These are phyloP conservation scores for Rubia yunnanensis DNA, from an alignment of 257 asterid species.

Conservation along the genomic window DNA sequence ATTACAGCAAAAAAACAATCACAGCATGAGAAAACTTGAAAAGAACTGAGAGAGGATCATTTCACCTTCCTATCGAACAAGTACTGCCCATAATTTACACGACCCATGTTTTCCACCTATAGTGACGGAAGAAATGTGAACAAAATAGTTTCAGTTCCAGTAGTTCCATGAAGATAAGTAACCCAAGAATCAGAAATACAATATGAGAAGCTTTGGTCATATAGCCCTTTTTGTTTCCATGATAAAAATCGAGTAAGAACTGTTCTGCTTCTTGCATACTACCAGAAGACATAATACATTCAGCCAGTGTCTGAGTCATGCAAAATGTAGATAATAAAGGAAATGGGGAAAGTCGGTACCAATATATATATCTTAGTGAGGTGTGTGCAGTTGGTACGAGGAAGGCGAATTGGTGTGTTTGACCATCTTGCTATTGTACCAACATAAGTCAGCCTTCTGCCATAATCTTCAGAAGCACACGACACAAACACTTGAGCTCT, in stretches of 20 bases:
- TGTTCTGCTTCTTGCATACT: neutral
- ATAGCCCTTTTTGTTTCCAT: neutral
- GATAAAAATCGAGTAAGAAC: neutral
- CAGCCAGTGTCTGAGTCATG: neutral
- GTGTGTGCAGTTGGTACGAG: slow-evolving; percentile 43
- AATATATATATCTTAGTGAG: slow-evolving; percentile 43
- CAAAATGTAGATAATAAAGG: slow-evolving; percentile 1
- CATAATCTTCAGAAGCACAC: slow-evolving; percentile 43
- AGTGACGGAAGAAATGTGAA: slow-evolving; percentile 15
- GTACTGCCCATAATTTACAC: slow-evolving; percentile 71
- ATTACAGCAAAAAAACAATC: neutral
- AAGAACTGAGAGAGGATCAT: slow-evolving; percentile 4
- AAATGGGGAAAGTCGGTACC: slow-evolving; percentile 35
- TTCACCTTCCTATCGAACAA: slow-evolving; percentile 78
- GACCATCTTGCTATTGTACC: slow-evolving; percentile 75
- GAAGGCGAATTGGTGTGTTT: slow-evolving; percentile 53
- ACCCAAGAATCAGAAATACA: neutral
- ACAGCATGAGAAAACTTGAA: neutral
- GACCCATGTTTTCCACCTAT: slow-evolving; percentile 99
- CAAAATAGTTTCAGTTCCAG: neutral
- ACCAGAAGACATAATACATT: neutral
- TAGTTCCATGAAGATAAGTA: neutral
- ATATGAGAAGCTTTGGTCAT: neutral
- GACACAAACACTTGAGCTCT: slow-evolving; percentile 90
- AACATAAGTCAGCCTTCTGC: slow-evolving; percentile 48